Evolutionary conservation across 345 rosid genomes (phyloP).

Genomic region (Aquilaria yunnanensis): DNA sequence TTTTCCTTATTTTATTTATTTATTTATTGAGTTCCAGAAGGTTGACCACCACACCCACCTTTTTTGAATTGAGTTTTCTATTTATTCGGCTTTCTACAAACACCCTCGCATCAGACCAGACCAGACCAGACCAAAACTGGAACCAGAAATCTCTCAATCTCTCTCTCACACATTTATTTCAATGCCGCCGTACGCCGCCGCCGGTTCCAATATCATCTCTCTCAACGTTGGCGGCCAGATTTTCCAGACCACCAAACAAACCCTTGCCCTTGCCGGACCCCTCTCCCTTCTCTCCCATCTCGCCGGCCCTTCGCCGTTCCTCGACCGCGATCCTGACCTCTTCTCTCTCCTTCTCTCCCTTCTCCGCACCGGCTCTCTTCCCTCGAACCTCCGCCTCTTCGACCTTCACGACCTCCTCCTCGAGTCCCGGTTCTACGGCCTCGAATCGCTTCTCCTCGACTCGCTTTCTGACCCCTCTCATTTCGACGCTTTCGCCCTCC

Average conservation of each 20-base stretch:
- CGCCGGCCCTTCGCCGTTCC: conserved; percentile 23
- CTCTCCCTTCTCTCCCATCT: not conserved
- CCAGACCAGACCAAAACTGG: conserved; percentile 41
- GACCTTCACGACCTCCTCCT: conserved; percentile 64
- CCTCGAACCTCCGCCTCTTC: conserved; percentile 56
- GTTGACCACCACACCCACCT: too few species aligned
- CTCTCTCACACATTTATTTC: too few species aligned
- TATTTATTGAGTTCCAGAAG: too few species aligned
- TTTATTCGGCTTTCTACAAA: too few species aligned
- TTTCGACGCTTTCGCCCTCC: conserved; percentile 74
- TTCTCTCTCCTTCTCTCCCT: conserved; percentile 74
- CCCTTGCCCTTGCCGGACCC: conserved; percentile 59
- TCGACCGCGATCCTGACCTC: conserved; percentile 85
- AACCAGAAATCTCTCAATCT: conserved; percentile 23
- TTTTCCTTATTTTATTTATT: too few species aligned
- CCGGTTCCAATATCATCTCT: conserved; percentile 28
- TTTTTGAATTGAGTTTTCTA: too few species aligned
- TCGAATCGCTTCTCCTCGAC: conserved; percentile 48
- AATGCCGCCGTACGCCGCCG: too few species aligned
- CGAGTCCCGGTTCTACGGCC: conserved; percentile 71
- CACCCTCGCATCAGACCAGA: conserved; percentile 49
- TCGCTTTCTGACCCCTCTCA: conserved; percentile 60
- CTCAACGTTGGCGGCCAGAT: conserved; percentile 70
- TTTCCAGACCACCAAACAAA: conserved; percentile 78
- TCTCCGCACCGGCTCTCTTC: conserved; percentile 72